Base-by-base conservation (phyloP, 345 rosid genomes). In the Melaleuca alternifolia region DNA sequence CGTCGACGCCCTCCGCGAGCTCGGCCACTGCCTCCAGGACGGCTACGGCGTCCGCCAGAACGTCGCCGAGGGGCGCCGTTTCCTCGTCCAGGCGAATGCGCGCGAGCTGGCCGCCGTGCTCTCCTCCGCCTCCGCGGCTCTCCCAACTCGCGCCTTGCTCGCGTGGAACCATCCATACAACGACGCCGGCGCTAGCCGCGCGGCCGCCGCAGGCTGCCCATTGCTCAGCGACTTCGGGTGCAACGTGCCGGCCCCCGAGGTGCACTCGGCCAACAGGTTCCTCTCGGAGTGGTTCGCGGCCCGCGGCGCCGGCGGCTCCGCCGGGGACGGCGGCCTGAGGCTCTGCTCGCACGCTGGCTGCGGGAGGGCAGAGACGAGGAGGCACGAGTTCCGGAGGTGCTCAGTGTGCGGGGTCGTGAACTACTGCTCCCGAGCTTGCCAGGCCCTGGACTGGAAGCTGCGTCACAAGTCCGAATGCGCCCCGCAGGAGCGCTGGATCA, bases 391-490 rank as follows among this genome's bases (percentile, higher is more conserved):
- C 13, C 91, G 99, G 83, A 87, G 99, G 84, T 97, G 99, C 88
- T 97, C 99, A 6, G 98, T 95, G 5, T 97, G 99, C 54, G 99
- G 99, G 11, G 92, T 92, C 0, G 99, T 97, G 82, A 96, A 96
- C 89, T 97, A 97, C 76, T 97, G 99, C 50, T 97, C 99, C 76
- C 95, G 99, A 87, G 99, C 99, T 6, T 97, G 99, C 87, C 99
- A 96, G 51, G 99, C 99, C 33, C 94, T 97, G 21, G 99, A 97
- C 82, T 96, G 99, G 99, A 97, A 97, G 89, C 90, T 94, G 52
- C 92, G 98, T 16, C 99, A 97, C 84, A 97, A 95, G 85, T 93
- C 90, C 79, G 96, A 95, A 83, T 96, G 99, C 86, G 91, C 88
- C 10, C 97, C 98, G 26, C 92, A 93, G 41, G 96, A 94, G 88